These are phyloP conservation scores for Crucibulum laeve DNA, from an alignment of 768 basidiomycete species.

Conservation along the genomic window DNA sequence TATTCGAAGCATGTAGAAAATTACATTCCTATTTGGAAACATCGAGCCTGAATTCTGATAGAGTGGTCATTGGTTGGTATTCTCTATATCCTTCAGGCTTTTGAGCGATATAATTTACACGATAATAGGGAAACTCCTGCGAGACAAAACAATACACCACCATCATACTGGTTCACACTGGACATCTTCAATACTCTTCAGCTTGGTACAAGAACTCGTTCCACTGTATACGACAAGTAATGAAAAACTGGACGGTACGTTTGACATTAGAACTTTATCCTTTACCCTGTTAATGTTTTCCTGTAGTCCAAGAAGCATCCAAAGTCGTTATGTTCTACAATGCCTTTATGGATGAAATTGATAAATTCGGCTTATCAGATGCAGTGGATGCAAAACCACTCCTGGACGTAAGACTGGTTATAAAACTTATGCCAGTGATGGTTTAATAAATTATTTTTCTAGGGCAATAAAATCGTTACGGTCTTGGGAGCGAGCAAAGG, in stretches of 20 bases:
- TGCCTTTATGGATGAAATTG: slow-evolving; percentile 51
- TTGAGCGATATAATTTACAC: background rate
- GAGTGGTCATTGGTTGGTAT: slow-evolving; percentile 49
- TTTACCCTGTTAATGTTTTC: background rate
- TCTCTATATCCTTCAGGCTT: background rate
- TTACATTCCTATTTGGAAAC: slow-evolving; percentile 27
- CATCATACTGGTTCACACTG: slow-evolving; percentile 58
- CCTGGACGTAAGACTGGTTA: slow-evolving; percentile 58
- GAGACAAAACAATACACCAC: slow-evolving; percentile 66
- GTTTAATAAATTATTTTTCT: slow-evolving; percentile 3
- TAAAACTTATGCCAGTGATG: background rate
- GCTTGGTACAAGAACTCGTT: slow-evolving; percentile 67
- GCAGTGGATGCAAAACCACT: slow-evolving; percentile 68
- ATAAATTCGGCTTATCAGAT: slow-evolving; percentile 54
- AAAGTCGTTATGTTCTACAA: slow-evolving; percentile 63
- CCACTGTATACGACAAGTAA: slow-evolving; percentile 39
- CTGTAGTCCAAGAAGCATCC: slow-evolving; percentile 37
- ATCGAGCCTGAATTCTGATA: slow-evolving; percentile 37
- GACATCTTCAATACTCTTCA: slow-evolving; percentile 70
- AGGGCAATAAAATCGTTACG: slow-evolving; percentile 70
- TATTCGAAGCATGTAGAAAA: slow-evolving; percentile 52
- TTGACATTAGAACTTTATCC: background rate
- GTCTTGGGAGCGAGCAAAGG: slow-evolving; percentile 50
- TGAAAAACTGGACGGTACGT: slow-evolving; percentile 42
- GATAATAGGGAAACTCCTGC: slow-evolving; percentile 57